These are phyloP conservation scores for Macrolepiota fuliginosa DNA, from an alignment of 768 basidiomycete genomes.

Conservation along the genomic window DNA sequence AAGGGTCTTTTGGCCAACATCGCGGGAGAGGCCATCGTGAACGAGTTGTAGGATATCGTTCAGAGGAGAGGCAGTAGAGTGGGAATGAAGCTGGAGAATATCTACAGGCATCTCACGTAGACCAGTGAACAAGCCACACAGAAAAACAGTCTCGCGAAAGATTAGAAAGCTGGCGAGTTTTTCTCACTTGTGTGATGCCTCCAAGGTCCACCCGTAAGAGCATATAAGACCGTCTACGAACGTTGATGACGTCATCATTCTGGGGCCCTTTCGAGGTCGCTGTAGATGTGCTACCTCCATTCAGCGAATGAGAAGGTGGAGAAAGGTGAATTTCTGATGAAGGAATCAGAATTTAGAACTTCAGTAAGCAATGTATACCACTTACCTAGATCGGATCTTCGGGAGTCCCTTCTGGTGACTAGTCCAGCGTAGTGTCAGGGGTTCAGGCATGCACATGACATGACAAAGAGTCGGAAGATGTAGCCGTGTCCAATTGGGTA, in stretches of 20 bases:
- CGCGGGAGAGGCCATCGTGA: constrained; percentile 51
- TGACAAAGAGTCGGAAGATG: not conserved
- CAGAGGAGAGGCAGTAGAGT: constrained; percentile 28
- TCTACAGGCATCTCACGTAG: constrained; percentile 37
- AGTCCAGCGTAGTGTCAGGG: not conserved
- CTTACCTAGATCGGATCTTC: not conserved
- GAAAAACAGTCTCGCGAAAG: not conserved
- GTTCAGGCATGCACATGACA: not conserved
- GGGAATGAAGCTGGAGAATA: constrained; percentile 49
- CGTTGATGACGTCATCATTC: not conserved
- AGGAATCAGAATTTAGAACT: not conserved
- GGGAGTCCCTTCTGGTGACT: not conserved
- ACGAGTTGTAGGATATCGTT: constrained; percentile 45
- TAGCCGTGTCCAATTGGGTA: not conserved
- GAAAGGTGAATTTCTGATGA: not conserved
- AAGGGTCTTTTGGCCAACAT: constrained; percentile 55
- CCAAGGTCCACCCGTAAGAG: not conserved
- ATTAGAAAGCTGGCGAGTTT: not conserved
- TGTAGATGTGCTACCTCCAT: not conserved
- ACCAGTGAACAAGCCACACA: not conserved
- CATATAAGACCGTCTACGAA: not conserved
- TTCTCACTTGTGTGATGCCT: not conserved
- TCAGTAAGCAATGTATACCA: not conserved
- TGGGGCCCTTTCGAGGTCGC: not conserved
- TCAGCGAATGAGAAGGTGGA: not conserved